A percentile compares a stretch with the other conserved stretches of the same genome.
Conservation (phyloP, 2,329 filamentous ascomycete genomes). For the Trichoderma sp. region DNA sequence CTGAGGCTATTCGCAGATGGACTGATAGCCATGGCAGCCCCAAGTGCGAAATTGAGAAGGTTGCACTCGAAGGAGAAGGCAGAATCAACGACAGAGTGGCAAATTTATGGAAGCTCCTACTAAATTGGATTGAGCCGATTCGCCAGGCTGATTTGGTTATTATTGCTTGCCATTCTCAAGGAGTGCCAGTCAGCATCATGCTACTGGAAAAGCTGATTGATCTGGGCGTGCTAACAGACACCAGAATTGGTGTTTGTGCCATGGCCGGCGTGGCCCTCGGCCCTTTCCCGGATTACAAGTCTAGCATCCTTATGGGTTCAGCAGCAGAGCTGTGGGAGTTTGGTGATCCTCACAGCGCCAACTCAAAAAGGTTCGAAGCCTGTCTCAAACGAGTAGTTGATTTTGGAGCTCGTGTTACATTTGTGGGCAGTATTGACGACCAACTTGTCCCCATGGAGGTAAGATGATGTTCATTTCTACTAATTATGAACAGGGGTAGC, state of each 20-base stretch:
- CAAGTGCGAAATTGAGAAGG: constrained; percentile 85
- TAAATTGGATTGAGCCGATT: constrained; percentile 94
- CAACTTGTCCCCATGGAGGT: constrained; percentile 93
- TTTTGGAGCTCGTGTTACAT: constrained; percentile 81
- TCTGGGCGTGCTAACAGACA: constrained; percentile 77
- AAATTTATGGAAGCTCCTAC: constrained; percentile 88
- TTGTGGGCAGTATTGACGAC: constrained; percentile 93
- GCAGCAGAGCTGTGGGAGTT: constrained; percentile 97
- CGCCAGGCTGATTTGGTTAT: constrained; percentile 86
- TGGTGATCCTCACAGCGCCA: constrained; percentile 75
- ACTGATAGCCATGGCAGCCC: constrained; percentile 71
- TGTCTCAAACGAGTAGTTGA: constrained; percentile 74
- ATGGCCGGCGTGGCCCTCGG: constrained; percentile 92
- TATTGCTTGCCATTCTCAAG: constrained; percentile 93
- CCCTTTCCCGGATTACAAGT: constrained; percentile 90
- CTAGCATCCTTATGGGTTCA: constrained; percentile 83
- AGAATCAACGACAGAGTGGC: constrained; percentile 88
- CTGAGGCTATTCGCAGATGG: constrained; percentile 83
- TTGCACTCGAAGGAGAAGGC: constrained; percentile 92
- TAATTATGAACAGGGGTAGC: neutral
- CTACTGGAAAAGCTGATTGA: constrained; percentile 90
- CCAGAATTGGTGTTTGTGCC: constrained; percentile 83
- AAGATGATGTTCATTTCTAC: constrained; percentile 33
- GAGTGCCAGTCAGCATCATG: constrained; percentile 92
- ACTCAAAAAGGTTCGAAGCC: constrained; percentile 79